Evolutionary conservation across 495 filamentous ascomycete species (phyloP), one percentile per base, ranked within the genome.

Genomic region (Alectoria sarmentosa): DNA sequence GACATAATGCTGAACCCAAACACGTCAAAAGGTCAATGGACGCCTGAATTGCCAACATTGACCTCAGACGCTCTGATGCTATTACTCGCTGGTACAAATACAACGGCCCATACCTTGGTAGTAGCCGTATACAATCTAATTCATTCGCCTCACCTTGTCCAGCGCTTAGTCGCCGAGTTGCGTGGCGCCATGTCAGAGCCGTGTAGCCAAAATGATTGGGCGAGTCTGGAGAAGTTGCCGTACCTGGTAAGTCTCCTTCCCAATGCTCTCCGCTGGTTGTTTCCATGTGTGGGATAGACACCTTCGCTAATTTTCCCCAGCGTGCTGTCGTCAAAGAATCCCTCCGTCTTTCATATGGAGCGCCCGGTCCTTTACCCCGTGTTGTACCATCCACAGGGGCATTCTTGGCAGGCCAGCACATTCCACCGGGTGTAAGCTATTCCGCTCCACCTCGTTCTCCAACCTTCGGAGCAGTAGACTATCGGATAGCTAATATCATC

Each of bases 231-330:
- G 26, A 55, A 55, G 10, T 11, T 55, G 28, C 30, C 52, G 11
- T 55, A 55, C 34, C 52, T 55, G 17, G 52, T 55, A 19, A 34
- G 52, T 17, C n/a, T n/a, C n/a, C n/a, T n/a, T n/a, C n/a, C n/a
- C n/a, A n/a, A n/a, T n/a, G n/a, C n/a, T n/a, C n/a, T n/a, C n/a
- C n/a, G n/a, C n/a, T n/a, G n/a, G n/a, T n/a, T n/a, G n/a, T n/a
- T n/a, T n/a, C n/a, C n/a, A n/a, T n/a, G 10, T 34, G 30, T 7
- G 14, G 17, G 26, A 30, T 11, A 55, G 15, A 9, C 4, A 13
- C 13, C 13, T 14, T 30, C 49, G 52, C 52, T 55, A 4, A 55
- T 17, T 0, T 3, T 21, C 7, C 19, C 1, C 34, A 55, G 52
- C 13, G 52, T 19, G 52, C 52, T 15, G 6, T 55, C 30, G 4